phyloP scores from a whole-genome alignment of 495 filamentous ascomycete species.

The Aspergillus ostianus region DNA sequence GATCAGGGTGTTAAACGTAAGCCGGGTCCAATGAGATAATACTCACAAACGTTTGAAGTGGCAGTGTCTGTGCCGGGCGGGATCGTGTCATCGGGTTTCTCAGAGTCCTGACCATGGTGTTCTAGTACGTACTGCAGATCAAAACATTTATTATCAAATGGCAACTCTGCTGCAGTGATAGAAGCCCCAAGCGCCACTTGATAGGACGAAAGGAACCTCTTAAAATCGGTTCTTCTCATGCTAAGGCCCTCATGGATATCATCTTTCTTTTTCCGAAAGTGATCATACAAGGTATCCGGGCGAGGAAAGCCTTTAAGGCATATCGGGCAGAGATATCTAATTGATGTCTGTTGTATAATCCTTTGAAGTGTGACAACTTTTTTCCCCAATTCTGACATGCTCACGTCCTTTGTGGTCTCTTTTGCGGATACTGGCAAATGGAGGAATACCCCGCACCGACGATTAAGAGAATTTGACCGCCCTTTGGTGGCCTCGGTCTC shows the following conservation, averaged over 20 bases:
- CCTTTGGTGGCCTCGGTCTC: too few species aligned
- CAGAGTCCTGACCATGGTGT: neutral
- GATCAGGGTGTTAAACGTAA: too few species aligned
- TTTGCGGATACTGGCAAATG: constrained; percentile 2
- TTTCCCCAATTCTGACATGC: neutral
- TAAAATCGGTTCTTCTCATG: constrained; percentile 6
- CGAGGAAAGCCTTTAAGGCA: constrained; percentile 1
- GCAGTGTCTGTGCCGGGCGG: constrained; percentile 3
- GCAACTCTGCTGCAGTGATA: constrained; percentile 1
- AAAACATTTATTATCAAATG: constrained; percentile 7
- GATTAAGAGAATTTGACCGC: neutral
- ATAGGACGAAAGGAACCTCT: neutral
- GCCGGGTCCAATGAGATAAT: neutral
- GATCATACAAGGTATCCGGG: constrained; percentile 2
- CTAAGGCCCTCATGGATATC: constrained; percentile 1
- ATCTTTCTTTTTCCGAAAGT: constrained; percentile 5
- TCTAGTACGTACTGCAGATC: constrained; percentile 3
- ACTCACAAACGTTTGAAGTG: constrained; percentile 3
- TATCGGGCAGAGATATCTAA: constrained; percentile 4
- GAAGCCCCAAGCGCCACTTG: constrained; percentile 1
- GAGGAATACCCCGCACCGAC: constrained; percentile 4
- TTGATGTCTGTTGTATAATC: constrained; percentile 1
- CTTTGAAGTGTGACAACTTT: constrained; percentile 1
- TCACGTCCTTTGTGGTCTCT: constrained; percentile 1
- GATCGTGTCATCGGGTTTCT: constrained; percentile 6